Base-by-base conservation (phyloP, 805 yeast species). In the Kluyveromyces dobzhanskii region DNA sequence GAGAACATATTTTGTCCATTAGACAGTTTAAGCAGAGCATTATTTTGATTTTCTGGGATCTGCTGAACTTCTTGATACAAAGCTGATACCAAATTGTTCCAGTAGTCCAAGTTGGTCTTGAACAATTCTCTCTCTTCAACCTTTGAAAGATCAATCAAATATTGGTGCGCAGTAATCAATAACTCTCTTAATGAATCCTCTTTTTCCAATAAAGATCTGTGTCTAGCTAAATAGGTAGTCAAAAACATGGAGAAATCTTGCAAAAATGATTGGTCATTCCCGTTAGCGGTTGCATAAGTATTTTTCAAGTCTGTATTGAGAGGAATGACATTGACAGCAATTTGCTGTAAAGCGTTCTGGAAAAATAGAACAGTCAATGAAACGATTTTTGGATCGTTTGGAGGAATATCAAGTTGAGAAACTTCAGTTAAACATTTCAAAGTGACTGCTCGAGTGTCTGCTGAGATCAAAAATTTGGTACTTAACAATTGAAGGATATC, bases 111-210 rank as follows among this genome's bases (percentile, higher is more conserved):
- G 54, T 95, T 85, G 32, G 94, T 88, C 61, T 92, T 92, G 69
- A 92, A 92, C 48, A 92, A 70, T 65, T 92, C 99, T 53, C 98
- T 75, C 64, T 92, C 99, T 46, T 90, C 95, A 50, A 92, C 84
- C 58, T 80, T 77, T 6, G 97, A 87, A 42, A 92, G 70, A 51
- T 82, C 82, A 49, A 92, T 75, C 50, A 92, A 69, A 61, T 87
- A 87, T 55, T 75, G 74, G 57, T 88, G 94, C 2, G 94, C 77
- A 39, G 77, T 74, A 41, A 82, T 57, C 41, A 86, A 66, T 37
- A 86, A 63, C 17, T 76, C 80, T 51, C 74, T 73, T 31, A 69
- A 61, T 39, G 66, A 61, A 29, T 71, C 76, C 47, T 72, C 76
- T 18, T 54, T 46, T 53, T 92, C 90, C 45, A 84, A 62, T 3